Conservation (phyloP, 371 early-diverging fungal species). For the Mucor indicus region DNA sequence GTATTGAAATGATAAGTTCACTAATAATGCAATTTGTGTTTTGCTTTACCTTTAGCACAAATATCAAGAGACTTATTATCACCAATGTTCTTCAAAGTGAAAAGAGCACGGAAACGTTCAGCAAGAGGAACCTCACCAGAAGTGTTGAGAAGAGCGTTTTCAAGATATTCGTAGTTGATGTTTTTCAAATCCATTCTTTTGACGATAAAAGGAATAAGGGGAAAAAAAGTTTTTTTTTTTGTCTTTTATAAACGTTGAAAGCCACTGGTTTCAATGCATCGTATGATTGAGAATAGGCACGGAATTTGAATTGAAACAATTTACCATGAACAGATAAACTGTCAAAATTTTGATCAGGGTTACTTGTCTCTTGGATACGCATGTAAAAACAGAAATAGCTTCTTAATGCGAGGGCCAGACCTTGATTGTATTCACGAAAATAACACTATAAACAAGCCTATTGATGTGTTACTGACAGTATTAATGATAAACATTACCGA, state of each 20-base stretch:
- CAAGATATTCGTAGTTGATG: slow-evolving; percentile 41
- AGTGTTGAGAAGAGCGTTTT: slow-evolving; percentile 53
- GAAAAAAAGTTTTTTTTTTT: slow-evolving; percentile 1
- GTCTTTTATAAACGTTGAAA: not conserved
- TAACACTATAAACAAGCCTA: no score
- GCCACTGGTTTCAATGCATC: not conserved
- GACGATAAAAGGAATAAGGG: not conserved
- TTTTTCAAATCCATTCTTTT: not conserved
- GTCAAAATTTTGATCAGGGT: no score
- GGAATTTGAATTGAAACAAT: no score
- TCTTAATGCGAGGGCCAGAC: no score
- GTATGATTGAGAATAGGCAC: not conserved
- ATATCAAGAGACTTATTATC: slow-evolving; percentile 79
- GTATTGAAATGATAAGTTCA: not conserved
- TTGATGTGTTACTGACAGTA: no score
- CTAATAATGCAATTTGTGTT: not conserved
- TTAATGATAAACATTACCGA: no score
- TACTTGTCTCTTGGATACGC: no score
- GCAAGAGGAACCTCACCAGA: slow-evolving; percentile 63
- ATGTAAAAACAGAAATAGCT: no score
- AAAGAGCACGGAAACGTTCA: slow-evolving; percentile 93
- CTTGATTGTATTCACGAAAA: no score
- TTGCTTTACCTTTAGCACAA: slow-evolving; percentile 66
- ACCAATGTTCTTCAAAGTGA: slow-evolving; percentile 87
- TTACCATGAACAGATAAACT: no score